A percentile compares a stretch with the other conserved stretches of the same genome.
Conservation (phyloP, 1,284 basidiomycete genomes). For the Cryptococcus amylolentus region DNA sequence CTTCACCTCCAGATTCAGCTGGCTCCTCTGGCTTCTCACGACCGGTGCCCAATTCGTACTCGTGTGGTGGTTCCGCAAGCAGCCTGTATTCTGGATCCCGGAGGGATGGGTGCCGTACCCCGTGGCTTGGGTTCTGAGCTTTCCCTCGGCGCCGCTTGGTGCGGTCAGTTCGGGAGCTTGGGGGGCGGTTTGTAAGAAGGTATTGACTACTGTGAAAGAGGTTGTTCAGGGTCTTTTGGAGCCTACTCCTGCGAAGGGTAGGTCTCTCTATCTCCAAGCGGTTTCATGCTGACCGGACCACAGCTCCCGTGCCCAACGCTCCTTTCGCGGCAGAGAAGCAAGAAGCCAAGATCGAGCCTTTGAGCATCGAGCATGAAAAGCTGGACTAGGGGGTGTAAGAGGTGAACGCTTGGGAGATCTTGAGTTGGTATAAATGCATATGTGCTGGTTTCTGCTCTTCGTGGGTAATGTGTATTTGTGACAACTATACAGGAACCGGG, state of each 20-base stretch:
- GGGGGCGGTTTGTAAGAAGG: slow-evolving; percentile 82
- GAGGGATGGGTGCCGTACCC: slow-evolving; percentile 76
- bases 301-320: slow-evolving; percentile 5
- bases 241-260: slow-evolving; percentile 6
- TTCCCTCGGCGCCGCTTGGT: slow-evolving; percentile 46
- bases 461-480: neutral
- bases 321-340: slow-evolving; percentile 8
- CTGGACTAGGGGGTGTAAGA: slow-evolving; percentile 22
- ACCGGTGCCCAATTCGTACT: slow-evolving; percentile 76
- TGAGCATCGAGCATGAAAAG: slow-evolving; percentile 32
- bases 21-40: slow-evolving; percentile 72
- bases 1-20: slow-evolving; percentile 72
- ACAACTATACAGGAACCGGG: too few species aligned
- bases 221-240: slow-evolving; percentile 49
- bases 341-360: slow-evolving; percentile 30
- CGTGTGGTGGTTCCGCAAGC: slow-evolving; percentile 81
- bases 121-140: slow-evolving; percentile 69
- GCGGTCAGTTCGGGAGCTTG: slow-evolving; percentile 81
- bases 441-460: neutral
- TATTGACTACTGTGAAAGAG: slow-evolving; percentile 66
- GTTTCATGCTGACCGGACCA: slow-evolving; percentile 3
- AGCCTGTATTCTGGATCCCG: slow-evolving; percentile 88
- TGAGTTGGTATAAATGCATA: neutral
- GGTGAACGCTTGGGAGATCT: neutral
- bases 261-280: neutral